Percentiles rank a stretch among this genome's conserved stretches.
Evolutionary conservation across 2,329 filamentous ascomycete species (phyloP).

Genomic region (Coleophoma eucalyptorum): DNA sequence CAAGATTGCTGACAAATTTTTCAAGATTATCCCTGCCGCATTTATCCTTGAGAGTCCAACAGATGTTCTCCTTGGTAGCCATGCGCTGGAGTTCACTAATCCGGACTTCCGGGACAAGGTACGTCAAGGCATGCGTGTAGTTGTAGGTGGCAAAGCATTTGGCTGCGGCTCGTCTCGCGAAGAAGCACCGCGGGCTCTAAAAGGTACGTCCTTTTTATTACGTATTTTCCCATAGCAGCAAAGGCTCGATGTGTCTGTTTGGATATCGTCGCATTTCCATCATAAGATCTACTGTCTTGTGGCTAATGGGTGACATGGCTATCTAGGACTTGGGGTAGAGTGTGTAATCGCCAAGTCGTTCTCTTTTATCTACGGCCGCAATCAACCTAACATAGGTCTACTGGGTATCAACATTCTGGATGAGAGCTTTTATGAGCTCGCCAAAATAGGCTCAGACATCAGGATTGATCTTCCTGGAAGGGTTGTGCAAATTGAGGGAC

Average conservation of each 20-base stretch:
- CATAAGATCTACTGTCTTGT: not conserved
- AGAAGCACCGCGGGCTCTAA: constrained; percentile 36
- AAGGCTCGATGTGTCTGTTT: not conserved
- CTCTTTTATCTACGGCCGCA: constrained; percentile 41
- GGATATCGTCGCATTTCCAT: not conserved
- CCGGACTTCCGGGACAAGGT: constrained; percentile 35
- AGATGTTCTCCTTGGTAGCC: constrained; percentile 30
- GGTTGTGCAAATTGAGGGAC: constrained; percentile 18
- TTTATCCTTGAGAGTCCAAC: constrained; percentile 26
- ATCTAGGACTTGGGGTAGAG: constrained; percentile 29
- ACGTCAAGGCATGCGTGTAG: constrained; percentile 31
- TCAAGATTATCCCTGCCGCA: constrained; percentile 35
- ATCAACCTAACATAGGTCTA: constrained; percentile 40
- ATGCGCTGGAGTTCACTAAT: constrained; percentile 36
- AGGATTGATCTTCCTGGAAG: constrained; percentile 25
- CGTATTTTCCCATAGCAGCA: not conserved
- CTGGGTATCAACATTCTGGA: constrained; percentile 37
- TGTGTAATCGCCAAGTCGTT: constrained; percentile 41
- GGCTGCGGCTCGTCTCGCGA: constrained; percentile 41
- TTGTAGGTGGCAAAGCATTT: constrained; percentile 42
- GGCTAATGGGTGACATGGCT: not conserved
- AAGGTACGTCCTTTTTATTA: constrained; percentile 16
- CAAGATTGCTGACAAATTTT: not conserved
- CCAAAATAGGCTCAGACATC: constrained; percentile 30
- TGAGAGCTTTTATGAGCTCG: constrained; percentile 32